Evolutionary conservation across 2,329 filamentous ascomycete species (phyloP).

Genomic region (Calcarisporium arbuscula): DNA sequence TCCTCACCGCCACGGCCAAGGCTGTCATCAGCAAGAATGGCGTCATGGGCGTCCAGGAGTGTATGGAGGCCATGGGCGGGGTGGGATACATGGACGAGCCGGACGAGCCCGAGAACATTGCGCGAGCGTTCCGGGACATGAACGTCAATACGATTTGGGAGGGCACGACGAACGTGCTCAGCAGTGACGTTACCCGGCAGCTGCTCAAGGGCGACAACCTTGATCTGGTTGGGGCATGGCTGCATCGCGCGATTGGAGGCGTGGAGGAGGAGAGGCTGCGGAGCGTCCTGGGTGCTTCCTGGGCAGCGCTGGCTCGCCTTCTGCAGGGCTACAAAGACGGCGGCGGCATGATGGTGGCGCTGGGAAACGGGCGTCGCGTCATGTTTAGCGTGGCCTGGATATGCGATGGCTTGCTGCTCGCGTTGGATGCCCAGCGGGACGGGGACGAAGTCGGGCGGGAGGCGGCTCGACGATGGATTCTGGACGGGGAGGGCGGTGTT

Average conservation of each 20-base stretch:
- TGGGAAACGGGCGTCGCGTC: slow-evolving; percentile 6
- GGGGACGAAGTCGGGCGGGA: slow-evolving; percentile 3
- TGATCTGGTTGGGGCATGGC: slow-evolving; percentile 2
- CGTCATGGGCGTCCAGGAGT: slow-evolving; percentile 8
- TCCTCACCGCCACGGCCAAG: slow-evolving; percentile 7
- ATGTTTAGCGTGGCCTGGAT: slow-evolving; percentile 11
- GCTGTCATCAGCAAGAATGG: slow-evolving; percentile 9
- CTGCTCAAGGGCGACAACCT: slow-evolving; percentile 6
- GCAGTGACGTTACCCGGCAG: slow-evolving; percentile 10
- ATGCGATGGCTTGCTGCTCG: slow-evolving; percentile 5
- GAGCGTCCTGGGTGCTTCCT: too few species aligned
- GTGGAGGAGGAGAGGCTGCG: too few species aligned
- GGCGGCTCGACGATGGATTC: slow-evolving; percentile 5
- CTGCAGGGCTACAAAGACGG: too few species aligned
- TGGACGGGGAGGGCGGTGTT: slow-evolving; percentile 7
- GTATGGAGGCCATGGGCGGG: slow-evolving; percentile 10
- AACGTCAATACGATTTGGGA: slow-evolving; percentile 11
- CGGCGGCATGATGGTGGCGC: slow-evolving; percentile 3
- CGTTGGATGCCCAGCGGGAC: slow-evolving; percentile 7
- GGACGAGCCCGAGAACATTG: slow-evolving; percentile 10
- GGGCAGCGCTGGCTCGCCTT: too few species aligned
- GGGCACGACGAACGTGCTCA: slow-evolving; percentile 12
- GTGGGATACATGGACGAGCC: slow-evolving; percentile 12
- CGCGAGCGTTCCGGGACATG: slow-evolving; percentile 7
- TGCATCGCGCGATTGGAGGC: slow-evolving; percentile 1